These are phyloP conservation scores for Cardamine occulta DNA, from an alignment of 345 rosid genomes.

Conservation along the genomic window DNA sequence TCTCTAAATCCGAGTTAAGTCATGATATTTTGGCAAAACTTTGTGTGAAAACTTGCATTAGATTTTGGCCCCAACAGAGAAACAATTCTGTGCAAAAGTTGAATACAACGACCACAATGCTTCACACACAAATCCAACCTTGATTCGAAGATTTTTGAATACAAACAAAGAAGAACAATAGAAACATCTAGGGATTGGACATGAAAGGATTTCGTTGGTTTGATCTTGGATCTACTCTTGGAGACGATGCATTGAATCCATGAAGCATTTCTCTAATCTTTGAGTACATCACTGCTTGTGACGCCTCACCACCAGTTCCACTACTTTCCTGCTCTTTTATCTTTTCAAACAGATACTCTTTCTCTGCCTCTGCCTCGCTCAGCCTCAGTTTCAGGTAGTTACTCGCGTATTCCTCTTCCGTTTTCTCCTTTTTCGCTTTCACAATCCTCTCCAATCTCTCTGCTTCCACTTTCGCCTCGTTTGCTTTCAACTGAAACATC, in stretches of 20 bases:
- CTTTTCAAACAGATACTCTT: constrained; percentile 90
- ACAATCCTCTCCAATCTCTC: constrained; percentile 90
- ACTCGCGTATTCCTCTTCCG: constrained; percentile 93
- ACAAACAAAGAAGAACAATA: constrained; percentile 24
- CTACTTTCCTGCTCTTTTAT: constrained; percentile 88
- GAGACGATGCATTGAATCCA: constrained; percentile 53
- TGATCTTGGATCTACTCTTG: constrained; percentile 58
- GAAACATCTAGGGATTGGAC: constrained; percentile 51
- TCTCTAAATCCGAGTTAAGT: background rate
- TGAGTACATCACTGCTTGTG: constrained; percentile 67
- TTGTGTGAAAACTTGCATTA: background rate
- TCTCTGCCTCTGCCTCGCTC: constrained; percentile 99
- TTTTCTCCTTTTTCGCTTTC: constrained; percentile 84
- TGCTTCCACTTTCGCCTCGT: constrained; percentile 87
- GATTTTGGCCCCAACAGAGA: constrained; percentile 5
- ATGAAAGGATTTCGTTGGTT: constrained; percentile 61
- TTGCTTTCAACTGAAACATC: constrained; percentile 97
- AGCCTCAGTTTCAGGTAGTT: constrained; percentile 82
- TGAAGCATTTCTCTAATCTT: constrained; percentile 66
- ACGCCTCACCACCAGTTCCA: constrained; percentile 71
- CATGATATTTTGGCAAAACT: background rate
- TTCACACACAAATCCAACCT: constrained; percentile 32
- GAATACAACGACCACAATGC: constrained; percentile 27
- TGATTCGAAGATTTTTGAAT: constrained; percentile 12
- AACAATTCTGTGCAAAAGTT: constrained; percentile 20